Percentiles rank a stretch among this genome's conserved stretches.
Evolutionary conservation across 306 rosid genomes (phyloP).

Genomic region (Castanea sativa): DNA sequence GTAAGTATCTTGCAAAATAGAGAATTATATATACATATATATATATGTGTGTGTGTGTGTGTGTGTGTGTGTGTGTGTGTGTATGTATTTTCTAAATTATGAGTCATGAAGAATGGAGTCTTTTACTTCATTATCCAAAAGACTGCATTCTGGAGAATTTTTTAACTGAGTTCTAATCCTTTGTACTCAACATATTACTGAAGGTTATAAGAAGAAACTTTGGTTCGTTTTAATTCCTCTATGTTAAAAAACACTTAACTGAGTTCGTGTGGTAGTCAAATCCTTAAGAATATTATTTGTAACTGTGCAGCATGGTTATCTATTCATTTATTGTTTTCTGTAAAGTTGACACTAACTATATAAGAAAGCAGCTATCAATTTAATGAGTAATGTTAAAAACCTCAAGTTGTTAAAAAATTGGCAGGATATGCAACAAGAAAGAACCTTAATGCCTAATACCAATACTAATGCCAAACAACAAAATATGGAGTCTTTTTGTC

Average conservation of each 20-base stretch:
- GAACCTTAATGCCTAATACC: not conserved
- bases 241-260: not conserved
- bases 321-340: no score
- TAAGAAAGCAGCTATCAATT: no score
- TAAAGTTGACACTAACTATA: no score
- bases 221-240: not conserved
- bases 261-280: not conserved
- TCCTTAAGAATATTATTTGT: not conserved
- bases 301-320: not conserved
- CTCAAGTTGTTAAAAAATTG: not conserved
- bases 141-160: not conserved
- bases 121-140: not conserved
- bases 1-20: slow-evolving; percentile 30
- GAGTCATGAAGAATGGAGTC: not conserved
- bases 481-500: not conserved
- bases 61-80: no score
- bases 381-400: not conserved
- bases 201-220: no score
- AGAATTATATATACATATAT: not conserved
- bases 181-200: not conserved
- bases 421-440: not conserved
- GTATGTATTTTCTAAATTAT: not conserved
- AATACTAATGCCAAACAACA: not conserved
- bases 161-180: not conserved
- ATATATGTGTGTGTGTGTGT: no score